These are phyloP conservation scores for Vaccinium vitisidaea DNA, from an alignment of 148 eudicot species.

Conservation along the genomic window DNA sequence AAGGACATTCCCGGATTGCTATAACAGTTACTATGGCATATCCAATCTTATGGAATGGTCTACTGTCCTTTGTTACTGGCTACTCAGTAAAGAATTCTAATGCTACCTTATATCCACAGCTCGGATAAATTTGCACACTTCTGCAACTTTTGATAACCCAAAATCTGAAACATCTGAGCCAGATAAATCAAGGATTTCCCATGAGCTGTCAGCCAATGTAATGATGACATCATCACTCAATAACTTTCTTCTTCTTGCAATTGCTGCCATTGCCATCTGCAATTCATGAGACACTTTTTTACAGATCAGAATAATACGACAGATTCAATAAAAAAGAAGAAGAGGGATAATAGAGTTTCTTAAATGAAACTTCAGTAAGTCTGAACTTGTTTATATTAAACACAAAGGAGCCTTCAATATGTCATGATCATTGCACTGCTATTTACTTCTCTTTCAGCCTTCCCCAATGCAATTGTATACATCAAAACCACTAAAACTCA, in stretches of 20 bases:
- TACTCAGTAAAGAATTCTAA: background rate
- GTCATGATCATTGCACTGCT: background rate
- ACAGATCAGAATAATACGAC: background rate
- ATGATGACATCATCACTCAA: slow-evolving; percentile 60
- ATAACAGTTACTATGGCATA: background rate
- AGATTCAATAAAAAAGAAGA: background rate
- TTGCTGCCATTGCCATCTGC: slow-evolving; percentile 76
- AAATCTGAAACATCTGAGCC: slow-evolving; percentile 78
- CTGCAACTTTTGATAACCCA: slow-evolving; percentile 65
- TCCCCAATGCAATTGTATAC: background rate
- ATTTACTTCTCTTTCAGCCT: background rate
- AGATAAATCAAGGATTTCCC: slow-evolving; percentile 82
- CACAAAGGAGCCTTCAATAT: background rate
- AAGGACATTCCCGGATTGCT: background rate
- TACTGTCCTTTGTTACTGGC: background rate
- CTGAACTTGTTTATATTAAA: background rate
- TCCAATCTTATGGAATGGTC: background rate
- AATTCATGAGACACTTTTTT: slow-evolving; percentile 12
- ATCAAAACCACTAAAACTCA: background rate
- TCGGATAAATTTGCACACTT: slow-evolving; percentile 54
- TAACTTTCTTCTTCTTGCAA: slow-evolving; percentile 81
- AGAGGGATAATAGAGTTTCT: background rate
- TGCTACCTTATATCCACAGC: slow-evolving; percentile 88
- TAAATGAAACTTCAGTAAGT: background rate
- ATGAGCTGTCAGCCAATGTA: slow-evolving; percentile 73